Conservation (phyloP, 441 rosid genomes). For the Dalechampia spathulata region DNA sequence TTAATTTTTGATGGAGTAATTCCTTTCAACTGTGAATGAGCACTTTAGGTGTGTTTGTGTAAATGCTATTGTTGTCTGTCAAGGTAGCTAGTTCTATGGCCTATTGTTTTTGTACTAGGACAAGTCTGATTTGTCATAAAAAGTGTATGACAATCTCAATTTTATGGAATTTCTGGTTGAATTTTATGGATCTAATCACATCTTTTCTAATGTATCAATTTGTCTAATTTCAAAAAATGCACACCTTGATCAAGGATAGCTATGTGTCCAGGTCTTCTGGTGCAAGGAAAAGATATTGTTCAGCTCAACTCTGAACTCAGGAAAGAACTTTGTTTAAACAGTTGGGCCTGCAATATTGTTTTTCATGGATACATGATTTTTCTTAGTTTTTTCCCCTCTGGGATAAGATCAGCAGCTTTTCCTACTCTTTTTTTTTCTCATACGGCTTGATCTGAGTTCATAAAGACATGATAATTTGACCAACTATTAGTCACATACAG, state of each 20-base stretch:
- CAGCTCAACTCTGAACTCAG: background rate
- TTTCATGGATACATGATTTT: background rate
- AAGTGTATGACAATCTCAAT: no score
- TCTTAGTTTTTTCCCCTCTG: background rate
- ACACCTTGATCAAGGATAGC: background rate
- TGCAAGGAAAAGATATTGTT: background rate
- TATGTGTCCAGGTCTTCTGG: background rate
- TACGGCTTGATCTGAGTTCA: background rate
- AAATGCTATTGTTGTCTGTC: background rate
- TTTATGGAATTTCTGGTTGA: background rate
- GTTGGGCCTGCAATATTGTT: background rate
- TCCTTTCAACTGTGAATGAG: background rate
- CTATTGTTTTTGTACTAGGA: background rate
- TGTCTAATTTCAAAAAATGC: background rate
- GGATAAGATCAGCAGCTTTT: background rate
- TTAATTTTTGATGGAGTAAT: no score
- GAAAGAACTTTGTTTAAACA: background rate
- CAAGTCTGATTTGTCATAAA: slow-evolving; percentile 3
- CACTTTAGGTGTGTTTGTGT: background rate
- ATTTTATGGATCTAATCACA: background rate
- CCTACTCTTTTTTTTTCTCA: background rate
- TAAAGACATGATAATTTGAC: background rate
- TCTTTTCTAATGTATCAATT: background rate
- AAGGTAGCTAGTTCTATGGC: background rate
- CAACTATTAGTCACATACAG: background rate